These are phyloP conservation scores for Eucalyptus guilfoylei DNA, from an alignment of 345 rosid species.

Conservation along the genomic window DNA sequence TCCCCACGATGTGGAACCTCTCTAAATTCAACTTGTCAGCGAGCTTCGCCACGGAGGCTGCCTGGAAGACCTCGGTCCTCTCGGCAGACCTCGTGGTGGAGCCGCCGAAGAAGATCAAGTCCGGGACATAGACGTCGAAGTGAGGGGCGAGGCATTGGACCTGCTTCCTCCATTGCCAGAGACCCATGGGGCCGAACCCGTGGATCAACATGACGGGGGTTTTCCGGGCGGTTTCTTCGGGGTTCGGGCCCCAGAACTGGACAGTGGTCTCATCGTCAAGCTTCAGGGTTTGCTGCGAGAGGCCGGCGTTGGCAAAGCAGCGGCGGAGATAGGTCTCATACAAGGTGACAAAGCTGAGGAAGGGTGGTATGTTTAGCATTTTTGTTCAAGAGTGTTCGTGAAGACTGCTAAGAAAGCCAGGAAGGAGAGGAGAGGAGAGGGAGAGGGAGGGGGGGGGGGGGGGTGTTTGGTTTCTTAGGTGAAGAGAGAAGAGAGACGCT, in stretches of 20 bases:
- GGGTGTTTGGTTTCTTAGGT: not conserved
- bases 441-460: not conserved
- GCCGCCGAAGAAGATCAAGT: slow-evolving; percentile 65
- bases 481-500: not conserved
- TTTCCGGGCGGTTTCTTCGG: not conserved
- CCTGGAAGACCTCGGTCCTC: slow-evolving; percentile 79
- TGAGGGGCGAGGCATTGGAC: slow-evolving; percentile 41
- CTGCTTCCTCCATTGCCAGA: slow-evolving; percentile 84
- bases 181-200: slow-evolving; percentile 72
- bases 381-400: not conserved
- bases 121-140: slow-evolving; percentile 61
- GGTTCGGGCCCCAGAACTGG: slow-evolving; percentile 65
- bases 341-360: slow-evolving; percentile 54
- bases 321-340: slow-evolving; percentile 59
- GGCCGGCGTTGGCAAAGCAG: slow-evolving; percentile 56
- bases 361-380: slow-evolving; percentile 3
- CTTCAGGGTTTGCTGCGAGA: slow-evolving; percentile 24
- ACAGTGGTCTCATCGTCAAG: slow-evolving; percentile 44
- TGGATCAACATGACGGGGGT: slow-evolving; percentile 61
- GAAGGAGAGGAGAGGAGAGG: not conserved
- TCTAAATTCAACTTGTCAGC: slow-evolving; percentile 32
- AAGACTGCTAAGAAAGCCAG: not conserved
- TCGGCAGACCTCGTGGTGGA: slow-evolving; percentile 42
- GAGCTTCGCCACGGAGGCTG: slow-evolving; percentile 36
- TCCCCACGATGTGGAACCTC: slow-evolving; percentile 50